Evolutionary conservation across 176 grass and related monocot species (phyloP).

Genomic region (Oropetium thomaeum): DNA sequence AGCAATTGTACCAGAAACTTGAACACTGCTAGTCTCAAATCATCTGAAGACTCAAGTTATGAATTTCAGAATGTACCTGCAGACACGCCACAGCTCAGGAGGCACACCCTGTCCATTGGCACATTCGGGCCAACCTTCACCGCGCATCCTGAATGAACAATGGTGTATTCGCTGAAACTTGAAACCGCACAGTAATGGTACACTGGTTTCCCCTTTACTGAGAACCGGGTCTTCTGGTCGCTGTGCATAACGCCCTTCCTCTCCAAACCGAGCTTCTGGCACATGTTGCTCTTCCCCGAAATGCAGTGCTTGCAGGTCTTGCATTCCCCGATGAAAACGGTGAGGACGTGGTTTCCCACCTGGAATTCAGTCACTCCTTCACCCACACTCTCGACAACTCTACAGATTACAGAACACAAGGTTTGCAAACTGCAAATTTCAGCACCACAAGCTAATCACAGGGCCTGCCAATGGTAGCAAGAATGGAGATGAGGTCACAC

Average conservation of each 20-base stretch:
- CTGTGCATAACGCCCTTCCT: slow-evolving; percentile 89
- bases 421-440: not conserved
- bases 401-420: slow-evolving; percentile 15
- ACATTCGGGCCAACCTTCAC: slow-evolving; percentile 61
- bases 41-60: slow-evolving; percentile 9
- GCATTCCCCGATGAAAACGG: slow-evolving; percentile 93
- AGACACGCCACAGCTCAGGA: slow-evolving; percentile 83
- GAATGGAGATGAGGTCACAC: not conserved
- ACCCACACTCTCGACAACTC: slow-evolving; percentile 81
- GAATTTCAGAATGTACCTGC: slow-evolving; percentile 54
- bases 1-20: not conserved
- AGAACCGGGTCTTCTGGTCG: slow-evolving; percentile 85
- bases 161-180: slow-evolving; percentile 93
- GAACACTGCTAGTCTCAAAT: not conserved
- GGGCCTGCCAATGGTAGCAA: not conserved
- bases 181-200: slow-evolving; percentile 93
- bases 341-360: slow-evolving; percentile 65
- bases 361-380: slow-evolving; percentile 79
- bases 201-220: slow-evolving; percentile 50
- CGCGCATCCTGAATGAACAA: slow-evolving; percentile 78
- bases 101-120: slow-evolving; percentile 82
- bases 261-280: slow-evolving; percentile 88
- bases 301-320: slow-evolving; percentile 76
- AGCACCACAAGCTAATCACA: not conserved
- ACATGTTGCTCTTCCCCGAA: slow-evolving; percentile 92